Evolutionary conservation across 2,329 filamentous ascomycete species (phyloP).

Genomic region (Orbilia ellipsospora): DNA sequence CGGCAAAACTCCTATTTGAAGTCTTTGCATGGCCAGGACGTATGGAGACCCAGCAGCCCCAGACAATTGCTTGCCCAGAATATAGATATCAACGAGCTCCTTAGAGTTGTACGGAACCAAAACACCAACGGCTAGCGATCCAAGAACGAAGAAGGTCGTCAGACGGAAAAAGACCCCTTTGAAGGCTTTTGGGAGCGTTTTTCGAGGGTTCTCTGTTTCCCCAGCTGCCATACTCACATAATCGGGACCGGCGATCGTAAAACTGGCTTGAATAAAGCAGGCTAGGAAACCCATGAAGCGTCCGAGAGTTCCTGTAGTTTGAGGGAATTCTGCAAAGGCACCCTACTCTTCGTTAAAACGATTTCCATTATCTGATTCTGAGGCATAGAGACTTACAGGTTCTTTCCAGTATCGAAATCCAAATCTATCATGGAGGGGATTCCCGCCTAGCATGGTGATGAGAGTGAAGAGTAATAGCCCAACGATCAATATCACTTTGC

Average conservation of each 20-base stretch:
- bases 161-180: slow-evolving; percentile 83
- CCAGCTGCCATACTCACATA: slow-evolving; percentile 69
- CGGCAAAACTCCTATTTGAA: slow-evolving; percentile 73
- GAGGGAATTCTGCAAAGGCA: slow-evolving; percentile 74
- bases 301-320: slow-evolving; percentile 72
- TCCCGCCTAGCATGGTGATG: slow-evolving; percentile 83
- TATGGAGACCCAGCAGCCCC: slow-evolving; percentile 72
- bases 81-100: slow-evolving; percentile 72
- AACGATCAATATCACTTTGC: slow-evolving; percentile 77
- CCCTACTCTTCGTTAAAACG: slow-evolving; percentile 63
- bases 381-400: slow-evolving; percentile 59
- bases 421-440: slow-evolving; percentile 76
- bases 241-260: slow-evolving; percentile 75
- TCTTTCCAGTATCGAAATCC: slow-evolving; percentile 76
- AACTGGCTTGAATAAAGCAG: slow-evolving; percentile 77
- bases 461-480: slow-evolving; percentile 81
- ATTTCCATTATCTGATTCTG: not conserved
- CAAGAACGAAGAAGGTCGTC: slow-evolving; percentile 79
- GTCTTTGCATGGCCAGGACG: slow-evolving; percentile 75
- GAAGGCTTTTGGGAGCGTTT: slow-evolving; percentile 77
- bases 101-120: slow-evolving; percentile 76
- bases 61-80: slow-evolving; percentile 71
- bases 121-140: slow-evolving; percentile 77
- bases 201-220: slow-evolving; percentile 76
- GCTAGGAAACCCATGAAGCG: slow-evolving; percentile 79